Evolutionary conservation across 176 grass and related monocot genomes (phyloP).

Genomic region (Juncus inflexus): DNA sequence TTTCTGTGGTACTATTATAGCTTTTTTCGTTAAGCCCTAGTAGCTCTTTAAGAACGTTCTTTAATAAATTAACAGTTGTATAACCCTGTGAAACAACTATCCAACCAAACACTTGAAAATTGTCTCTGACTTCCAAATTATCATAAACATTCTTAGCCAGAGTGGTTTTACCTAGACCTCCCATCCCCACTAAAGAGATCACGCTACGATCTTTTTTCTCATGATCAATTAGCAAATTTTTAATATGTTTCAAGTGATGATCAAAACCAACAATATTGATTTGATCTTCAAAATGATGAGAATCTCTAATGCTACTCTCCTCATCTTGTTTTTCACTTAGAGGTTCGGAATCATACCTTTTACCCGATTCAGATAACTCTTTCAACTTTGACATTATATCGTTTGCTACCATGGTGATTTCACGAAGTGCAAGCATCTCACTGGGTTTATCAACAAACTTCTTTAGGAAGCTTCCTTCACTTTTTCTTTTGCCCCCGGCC

Average conservation of each 20-base stretch:
- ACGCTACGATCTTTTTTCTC: constrained; percentile 16
- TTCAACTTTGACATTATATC: constrained; percentile 1
- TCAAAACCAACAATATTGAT: constrained; percentile 13
- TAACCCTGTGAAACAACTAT: not conserved
- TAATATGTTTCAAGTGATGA: constrained; percentile 4
- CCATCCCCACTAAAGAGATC: constrained; percentile 14
- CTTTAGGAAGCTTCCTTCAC: constrained; percentile 16
- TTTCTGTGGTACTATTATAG: constrained; percentile 19
- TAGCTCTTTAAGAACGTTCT: constrained; percentile 7
- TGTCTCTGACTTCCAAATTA: not conserved
- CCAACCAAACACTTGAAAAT: constrained; percentile 11
- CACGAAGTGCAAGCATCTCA: constrained; percentile 13
- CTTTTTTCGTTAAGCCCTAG: constrained; percentile 16
- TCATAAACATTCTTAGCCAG: constrained; percentile 17
- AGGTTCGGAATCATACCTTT: constrained; percentile 19
- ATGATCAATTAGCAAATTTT: constrained; percentile 6
- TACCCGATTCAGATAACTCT: constrained; percentile 14
- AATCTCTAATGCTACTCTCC: not conserved
- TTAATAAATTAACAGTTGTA: constrained; percentile 13
- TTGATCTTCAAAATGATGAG: constrained; percentile 3
- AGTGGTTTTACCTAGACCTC: constrained; percentile 20
- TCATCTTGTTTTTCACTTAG: not conserved
- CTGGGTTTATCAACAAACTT: constrained; percentile 7
- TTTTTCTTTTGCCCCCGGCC: not conserved
- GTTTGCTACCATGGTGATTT: not conserved